Evolutionary conservation across 2,329 filamentous ascomycete species (phyloP).

Genomic region (Elsinoe necatrix): DNA sequence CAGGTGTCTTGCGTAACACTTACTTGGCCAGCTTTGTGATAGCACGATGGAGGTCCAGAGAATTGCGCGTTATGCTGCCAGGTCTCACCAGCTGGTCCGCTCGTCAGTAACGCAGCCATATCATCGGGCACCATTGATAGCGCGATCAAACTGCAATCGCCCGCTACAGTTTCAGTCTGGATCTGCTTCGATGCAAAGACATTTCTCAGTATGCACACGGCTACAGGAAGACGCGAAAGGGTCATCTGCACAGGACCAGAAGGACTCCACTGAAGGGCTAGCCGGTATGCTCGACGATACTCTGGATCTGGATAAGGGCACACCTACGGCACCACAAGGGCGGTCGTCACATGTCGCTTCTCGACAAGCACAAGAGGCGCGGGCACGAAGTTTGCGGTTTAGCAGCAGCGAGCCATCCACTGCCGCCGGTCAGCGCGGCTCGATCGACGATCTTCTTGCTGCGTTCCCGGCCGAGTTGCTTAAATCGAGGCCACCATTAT

Average conservation of each 20-base stretch:
- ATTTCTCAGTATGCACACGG: neutral
- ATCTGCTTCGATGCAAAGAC: neutral
- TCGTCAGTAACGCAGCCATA: neutral
- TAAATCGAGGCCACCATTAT: neutral
- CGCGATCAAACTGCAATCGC: neutral
- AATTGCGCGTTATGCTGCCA: neutral
- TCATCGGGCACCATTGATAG: neutral
- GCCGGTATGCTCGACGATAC: conserved; percentile 24
- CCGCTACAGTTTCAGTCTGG: neutral
- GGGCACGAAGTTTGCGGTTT: neutral
- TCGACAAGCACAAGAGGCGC: conserved; percentile 20
- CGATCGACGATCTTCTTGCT: neutral
- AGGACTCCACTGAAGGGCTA: conserved; percentile 19
- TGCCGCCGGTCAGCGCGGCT: neutral
- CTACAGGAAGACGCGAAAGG: neutral
- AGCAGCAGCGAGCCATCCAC: neutral
- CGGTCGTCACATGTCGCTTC: conserved; percentile 26
- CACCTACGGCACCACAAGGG: conserved; percentile 20
- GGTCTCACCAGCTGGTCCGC: neutral
- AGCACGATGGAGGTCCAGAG: neutral
- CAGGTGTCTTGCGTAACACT: neutral
- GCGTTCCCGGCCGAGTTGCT: neutral
- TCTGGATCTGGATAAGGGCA: conserved; percentile 25
- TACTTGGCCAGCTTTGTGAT: neutral
- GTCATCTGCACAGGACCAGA: neutral